Evolutionary conservation across 306 rosid species (phyloP).

Genomic region (Corylus avellana): DNA sequence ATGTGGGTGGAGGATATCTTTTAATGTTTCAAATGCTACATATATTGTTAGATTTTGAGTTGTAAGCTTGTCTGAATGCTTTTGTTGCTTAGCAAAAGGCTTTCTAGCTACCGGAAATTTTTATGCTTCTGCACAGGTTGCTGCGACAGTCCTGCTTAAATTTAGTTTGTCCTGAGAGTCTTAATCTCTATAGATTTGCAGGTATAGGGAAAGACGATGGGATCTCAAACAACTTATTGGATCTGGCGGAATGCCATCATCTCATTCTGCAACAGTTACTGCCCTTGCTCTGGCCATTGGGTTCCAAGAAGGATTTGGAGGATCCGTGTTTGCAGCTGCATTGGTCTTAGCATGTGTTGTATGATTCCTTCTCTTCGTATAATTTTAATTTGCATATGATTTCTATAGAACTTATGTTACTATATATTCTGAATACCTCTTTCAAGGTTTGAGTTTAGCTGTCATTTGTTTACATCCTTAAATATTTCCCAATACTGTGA

Average conservation of each 20-base stretch:
- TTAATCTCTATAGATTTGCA: slow-evolving; percentile 47
- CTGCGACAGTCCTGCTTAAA: background rate
- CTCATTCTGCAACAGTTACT: slow-evolving; percentile 95
- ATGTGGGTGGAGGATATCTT: slow-evolving; percentile 4
- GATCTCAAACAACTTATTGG: slow-evolving; percentile 82
- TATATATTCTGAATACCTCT: background rate
- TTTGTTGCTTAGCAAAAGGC: background rate
- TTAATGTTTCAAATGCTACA: background rate
- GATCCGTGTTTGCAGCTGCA: slow-evolving; percentile 72
- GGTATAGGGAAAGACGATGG: slow-evolving; percentile 94
- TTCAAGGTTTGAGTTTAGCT: background rate
- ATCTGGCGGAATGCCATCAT: slow-evolving; percentile 99
- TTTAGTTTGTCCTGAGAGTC: slow-evolving; percentile 34
- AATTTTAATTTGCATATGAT: slow-evolving; percentile 1
- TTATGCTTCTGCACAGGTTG: background rate
- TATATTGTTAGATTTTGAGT: background rate
- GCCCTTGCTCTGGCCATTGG: slow-evolving; percentile 89
- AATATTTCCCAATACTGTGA: background rate
- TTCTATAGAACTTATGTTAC: background rate
- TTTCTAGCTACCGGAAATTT: background rate
- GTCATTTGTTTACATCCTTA: background rate
- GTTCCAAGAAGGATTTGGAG: slow-evolving; percentile 90
- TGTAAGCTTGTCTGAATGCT: background rate
- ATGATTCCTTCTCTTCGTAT: slow-evolving; percentile 36
- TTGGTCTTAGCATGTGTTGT: slow-evolving; percentile 85